Percentiles rank a stretch among this genome's conserved stretches.
These are phyloP conservation scores for Yarrowia bubula DNA, from an alignment of 805 yeast species.

Conservation along the genomic window DNA sequence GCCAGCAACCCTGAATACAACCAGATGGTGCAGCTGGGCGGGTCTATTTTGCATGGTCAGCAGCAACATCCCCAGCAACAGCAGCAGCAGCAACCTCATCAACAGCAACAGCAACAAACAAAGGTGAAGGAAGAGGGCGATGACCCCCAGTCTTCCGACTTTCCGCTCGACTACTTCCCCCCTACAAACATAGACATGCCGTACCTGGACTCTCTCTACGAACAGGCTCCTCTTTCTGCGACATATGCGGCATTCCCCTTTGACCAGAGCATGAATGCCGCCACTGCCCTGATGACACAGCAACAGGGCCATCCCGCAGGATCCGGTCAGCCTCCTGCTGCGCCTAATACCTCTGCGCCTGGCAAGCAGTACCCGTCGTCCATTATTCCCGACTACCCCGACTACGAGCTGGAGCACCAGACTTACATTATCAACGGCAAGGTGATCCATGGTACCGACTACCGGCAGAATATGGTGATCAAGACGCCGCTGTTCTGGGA, in stretches of 20 bases:
- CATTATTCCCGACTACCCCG: slow-evolving; percentile 21
- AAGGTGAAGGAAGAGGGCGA: slow-evolving; percentile 27
- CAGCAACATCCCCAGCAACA: background rate
- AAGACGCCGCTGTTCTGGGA: slow-evolving; percentile 25
- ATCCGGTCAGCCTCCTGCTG: background rate
- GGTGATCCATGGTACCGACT: slow-evolving; percentile 17
- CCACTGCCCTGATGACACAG: slow-evolving; percentile 8
- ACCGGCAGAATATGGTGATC: slow-evolving; percentile 27
- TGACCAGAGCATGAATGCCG: slow-evolving; percentile 17
- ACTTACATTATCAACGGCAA: slow-evolving; percentile 20
- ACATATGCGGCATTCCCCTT: slow-evolving; percentile 12
- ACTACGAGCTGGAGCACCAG: slow-evolving; percentile 23
- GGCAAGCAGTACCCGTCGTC: slow-evolving; percentile 12
- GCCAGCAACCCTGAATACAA: slow-evolving; percentile 16
- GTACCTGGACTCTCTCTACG: slow-evolving; percentile 2
- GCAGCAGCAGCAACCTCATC: background rate
- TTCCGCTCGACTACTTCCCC: slow-evolving; percentile 34
- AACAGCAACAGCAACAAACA: background rate
- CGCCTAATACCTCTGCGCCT: background rate
- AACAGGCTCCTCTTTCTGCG: slow-evolving; percentile 7
- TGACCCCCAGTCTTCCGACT: slow-evolving; percentile 29
- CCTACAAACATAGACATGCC: slow-evolving; percentile 22
- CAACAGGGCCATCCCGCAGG: background rate
- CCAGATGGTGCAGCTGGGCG: slow-evolving; percentile 18
- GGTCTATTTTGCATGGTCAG: slow-evolving; percentile 1